Conservation (phyloP, 805 yeast genomes). For the Ogataea polymorpha region DNA sequence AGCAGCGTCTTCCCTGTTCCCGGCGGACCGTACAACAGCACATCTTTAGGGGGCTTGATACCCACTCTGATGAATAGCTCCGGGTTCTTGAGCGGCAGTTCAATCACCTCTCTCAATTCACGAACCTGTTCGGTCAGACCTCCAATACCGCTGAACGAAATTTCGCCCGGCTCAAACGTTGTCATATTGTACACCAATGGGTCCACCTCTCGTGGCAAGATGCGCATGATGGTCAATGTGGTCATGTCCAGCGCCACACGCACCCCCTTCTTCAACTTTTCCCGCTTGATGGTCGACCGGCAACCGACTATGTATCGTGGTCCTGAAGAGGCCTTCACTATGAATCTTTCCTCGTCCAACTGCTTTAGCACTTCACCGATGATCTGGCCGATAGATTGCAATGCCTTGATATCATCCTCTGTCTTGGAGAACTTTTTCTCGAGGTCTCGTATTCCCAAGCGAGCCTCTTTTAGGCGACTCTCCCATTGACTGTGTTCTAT, state of each 20-base stretch:
- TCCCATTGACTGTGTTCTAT: constrained; percentile 95
- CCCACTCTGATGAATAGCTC: constrained; percentile 95
- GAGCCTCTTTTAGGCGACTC: constrained; percentile 77
- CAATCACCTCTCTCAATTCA: constrained; percentile 96
- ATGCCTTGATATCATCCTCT: constrained; percentile 94
- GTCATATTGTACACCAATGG: constrained; percentile 98
- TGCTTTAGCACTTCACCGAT: constrained; percentile 96
- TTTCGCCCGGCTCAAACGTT: constrained; percentile 95
- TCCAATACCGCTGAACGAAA: constrained; percentile 92
- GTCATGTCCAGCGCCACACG: constrained; percentile 98
- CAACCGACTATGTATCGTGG: constrained; percentile 98
- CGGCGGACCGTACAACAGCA: constrained; percentile 94
- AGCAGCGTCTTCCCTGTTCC: constrained; percentile 96
- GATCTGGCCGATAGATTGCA: constrained; percentile 95
- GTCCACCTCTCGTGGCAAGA: constrained; percentile 96
- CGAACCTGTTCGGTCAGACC: constrained; percentile 94
- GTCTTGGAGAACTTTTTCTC: constrained; percentile 87
- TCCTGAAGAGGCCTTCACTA: constrained; percentile 95
- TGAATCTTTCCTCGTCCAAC: constrained; percentile 88
- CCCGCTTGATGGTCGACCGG: constrained; percentile 85
- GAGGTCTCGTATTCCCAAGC: constrained; percentile 77
- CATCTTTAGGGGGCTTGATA: constrained; percentile 98
- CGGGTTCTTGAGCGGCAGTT: constrained; percentile 94
- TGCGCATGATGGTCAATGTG: constrained; percentile 94
- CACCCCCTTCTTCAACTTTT: constrained; percentile 83